phyloP scores from a whole-genome alignment of 148 eudicot genomes.

The Linanthus parryae region DNA sequence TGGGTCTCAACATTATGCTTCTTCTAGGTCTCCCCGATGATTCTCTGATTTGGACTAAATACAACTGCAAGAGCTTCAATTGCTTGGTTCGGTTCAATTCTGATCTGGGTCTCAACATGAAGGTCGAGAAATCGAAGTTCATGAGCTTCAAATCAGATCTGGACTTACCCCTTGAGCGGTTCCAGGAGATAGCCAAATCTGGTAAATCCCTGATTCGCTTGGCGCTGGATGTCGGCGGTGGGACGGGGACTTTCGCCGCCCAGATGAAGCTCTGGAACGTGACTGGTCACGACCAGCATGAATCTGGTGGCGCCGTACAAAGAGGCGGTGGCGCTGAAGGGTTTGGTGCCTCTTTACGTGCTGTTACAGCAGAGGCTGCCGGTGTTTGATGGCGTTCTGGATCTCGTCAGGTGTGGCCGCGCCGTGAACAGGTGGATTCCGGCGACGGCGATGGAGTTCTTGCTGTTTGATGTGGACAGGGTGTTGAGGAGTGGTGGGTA shows the following conservation, averaged over 20 bases:
- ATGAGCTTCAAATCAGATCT: slow-evolving; percentile 44
- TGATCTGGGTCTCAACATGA: slow-evolving; percentile 52
- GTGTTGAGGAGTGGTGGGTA: slow-evolving; percentile 78
- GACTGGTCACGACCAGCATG: slow-evolving; percentile 75
- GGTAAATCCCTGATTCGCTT: slow-evolving; percentile 32
- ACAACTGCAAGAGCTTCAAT: slow-evolving; percentile 51
- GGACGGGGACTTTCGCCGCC: slow-evolving; percentile 65
- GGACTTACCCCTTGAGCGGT: slow-evolving; percentile 63
- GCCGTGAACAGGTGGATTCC: slow-evolving; percentile 93
- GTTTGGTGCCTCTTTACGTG: slow-evolving; percentile 67
- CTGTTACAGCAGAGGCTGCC: slow-evolving; percentile 86
- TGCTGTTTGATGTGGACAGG: slow-evolving; percentile 79
- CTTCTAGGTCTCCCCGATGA: slow-evolving; percentile 50
- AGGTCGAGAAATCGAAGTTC: slow-evolving; percentile 29
- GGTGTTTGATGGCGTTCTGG: slow-evolving; percentile 70
- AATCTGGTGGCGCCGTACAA: slow-evolving; percentile 66
- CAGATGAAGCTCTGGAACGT: slow-evolving; percentile 59
- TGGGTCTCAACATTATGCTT: slow-evolving; percentile 65
- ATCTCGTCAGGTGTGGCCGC: slow-evolving; percentile 66
- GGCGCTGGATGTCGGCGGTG: slow-evolving; percentile 79
- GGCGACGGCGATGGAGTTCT: slow-evolving; percentile 50
- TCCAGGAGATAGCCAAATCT: slow-evolving; percentile 30
- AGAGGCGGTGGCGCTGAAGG: slow-evolving; percentile 66
- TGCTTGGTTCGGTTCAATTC: slow-evolving; percentile 55
- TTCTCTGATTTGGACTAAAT: slow-evolving; percentile 33